Conservation (phyloP, 768 basidiomycete species). For the Botryobasidium botryosum region DNA sequence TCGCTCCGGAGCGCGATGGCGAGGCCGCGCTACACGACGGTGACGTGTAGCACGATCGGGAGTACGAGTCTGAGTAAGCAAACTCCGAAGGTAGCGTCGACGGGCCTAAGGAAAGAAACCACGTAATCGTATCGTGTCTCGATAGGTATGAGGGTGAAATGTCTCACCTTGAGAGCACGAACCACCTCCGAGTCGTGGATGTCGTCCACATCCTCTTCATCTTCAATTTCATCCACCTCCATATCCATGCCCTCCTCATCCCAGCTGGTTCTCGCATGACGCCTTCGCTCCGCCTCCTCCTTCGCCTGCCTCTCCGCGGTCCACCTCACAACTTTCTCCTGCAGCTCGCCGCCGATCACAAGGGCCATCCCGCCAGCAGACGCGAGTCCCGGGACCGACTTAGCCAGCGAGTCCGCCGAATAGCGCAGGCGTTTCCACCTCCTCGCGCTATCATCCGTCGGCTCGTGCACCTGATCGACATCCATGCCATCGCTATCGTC, state of each 20-base stretch:
- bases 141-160: neutral
- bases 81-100: slow-evolving; percentile 49
- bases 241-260: slow-evolving; percentile 49
- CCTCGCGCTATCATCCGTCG: slow-evolving; percentile 26
- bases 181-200: slow-evolving; percentile 57
- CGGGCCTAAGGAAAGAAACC: slow-evolving; percentile 37
- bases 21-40: slow-evolving; percentile 18
- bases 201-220: slow-evolving; percentile 37
- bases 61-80: slow-evolving; percentile 33
- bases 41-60: slow-evolving; percentile 12
- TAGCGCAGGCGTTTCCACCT: slow-evolving; percentile 68
- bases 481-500: slow-evolving; percentile 37
- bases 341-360: slow-evolving; percentile 48
- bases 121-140: too few species aligned
- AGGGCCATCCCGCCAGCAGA: slow-evolving; percentile 27
- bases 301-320: slow-evolving; percentile 49
- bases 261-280: slow-evolving; percentile 36
- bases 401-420: slow-evolving; percentile 47
- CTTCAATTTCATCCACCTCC: slow-evolving; percentile 45
- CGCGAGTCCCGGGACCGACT: slow-evolving; percentile 54
- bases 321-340: slow-evolving; percentile 54
- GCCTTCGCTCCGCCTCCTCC: slow-evolving; percentile 47
- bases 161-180: slow-evolving; percentile 54
- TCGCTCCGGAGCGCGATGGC: slow-evolving; percentile 20
- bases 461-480: slow-evolving; percentile 17